Conservation (phyloP, 495 filamentous ascomycete species). For the Aspergillus carlsbadensis region DNA sequence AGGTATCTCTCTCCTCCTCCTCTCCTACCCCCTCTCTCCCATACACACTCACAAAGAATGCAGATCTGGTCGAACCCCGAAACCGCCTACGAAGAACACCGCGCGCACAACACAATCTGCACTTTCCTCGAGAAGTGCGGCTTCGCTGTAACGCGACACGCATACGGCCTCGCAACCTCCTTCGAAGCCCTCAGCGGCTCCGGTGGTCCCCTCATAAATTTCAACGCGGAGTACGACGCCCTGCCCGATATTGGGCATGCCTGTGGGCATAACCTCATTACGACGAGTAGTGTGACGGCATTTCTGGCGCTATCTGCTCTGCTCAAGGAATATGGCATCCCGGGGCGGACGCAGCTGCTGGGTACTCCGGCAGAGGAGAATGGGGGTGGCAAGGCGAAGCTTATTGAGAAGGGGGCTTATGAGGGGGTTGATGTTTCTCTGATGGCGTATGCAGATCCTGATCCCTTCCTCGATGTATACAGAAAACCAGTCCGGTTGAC, state of each 20-base stretch:
- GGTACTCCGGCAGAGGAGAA: slow-evolving; percentile 74
- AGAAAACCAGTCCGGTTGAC: not conserved
- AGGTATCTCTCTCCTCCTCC: slow-evolving; percentile 17
- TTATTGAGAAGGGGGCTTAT: slow-evolving; percentile 64
- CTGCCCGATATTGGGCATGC: slow-evolving; percentile 63
- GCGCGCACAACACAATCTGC: slow-evolving; percentile 57
- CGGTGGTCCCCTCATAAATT: slow-evolving; percentile 42
- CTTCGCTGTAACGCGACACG: slow-evolving; percentile 56
- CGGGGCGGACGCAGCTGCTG: slow-evolving; percentile 60
- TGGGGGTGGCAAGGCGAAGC: slow-evolving; percentile 66
- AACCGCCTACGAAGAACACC: slow-evolving; percentile 55
- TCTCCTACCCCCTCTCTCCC: not conserved
- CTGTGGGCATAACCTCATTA: slow-evolving; percentile 70
- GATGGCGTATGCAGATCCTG: slow-evolving; percentile 49
- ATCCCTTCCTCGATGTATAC: not conserved
- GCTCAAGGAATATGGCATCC: slow-evolving; percentile 44
- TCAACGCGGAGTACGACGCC: slow-evolving; percentile 54
- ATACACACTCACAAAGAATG: not conserved
- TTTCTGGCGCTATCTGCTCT: slow-evolving; percentile 56
- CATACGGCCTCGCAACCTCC: slow-evolving; percentile 40
- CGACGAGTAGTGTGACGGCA: slow-evolving; percentile 58
- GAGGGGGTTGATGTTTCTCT: slow-evolving; percentile 62
- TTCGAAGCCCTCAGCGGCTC: slow-evolving; percentile 41
- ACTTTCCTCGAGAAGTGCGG: slow-evolving; percentile 53
- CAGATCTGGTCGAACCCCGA: slow-evolving; percentile 63